Evolutionary conservation across 192 early-diverging fungal species (phyloP), one percentile per base, ranked within the genome.

Genomic region (Podila clonocystis): DNA sequence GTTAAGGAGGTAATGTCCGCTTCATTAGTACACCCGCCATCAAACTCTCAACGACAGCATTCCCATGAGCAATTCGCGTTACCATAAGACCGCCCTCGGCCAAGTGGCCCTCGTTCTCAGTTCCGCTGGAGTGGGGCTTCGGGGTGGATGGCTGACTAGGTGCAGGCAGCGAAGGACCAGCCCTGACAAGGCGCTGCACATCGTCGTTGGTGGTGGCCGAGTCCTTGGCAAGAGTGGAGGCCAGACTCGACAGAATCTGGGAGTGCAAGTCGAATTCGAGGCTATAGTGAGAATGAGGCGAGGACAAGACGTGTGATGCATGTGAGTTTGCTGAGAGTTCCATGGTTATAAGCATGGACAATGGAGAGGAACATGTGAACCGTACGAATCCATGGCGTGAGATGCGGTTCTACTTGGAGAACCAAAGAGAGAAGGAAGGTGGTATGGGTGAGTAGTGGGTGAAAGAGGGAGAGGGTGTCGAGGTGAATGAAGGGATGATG

Each of bases 191-290:
- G 9, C 75, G 69, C 50, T 77, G 64, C 33, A 88, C 73, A 70
- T 87, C 87, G 20, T 85, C 80, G 2, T 68, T 59, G 24, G 83
- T 73, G 15, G 87, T 87, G 34, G 84, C 68, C 28, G 74, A 74
- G 62, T 82, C 82, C 65, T 84, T 82, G 34, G 85, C 87, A 19
- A 86, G 75, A 17, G 86, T 87, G 55, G 85, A 82, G 59, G 87
- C 84, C 28, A 90, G 72, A 22, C 84, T 83, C 73, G 84, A 76
- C 7, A 90, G 66, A 49, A 90, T 87, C 55, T 84, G 85, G 19
- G 82, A 78, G 58, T 88, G 89, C 65, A 90, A 73, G 72, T 90
- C 86, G 62, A 85, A 75, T 34, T 90, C 85, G 65, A 89, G 85
- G 19, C 88, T 89, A 80, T 49, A 55, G 34, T 31, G 19, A 12